phyloP scores from a whole-genome alignment of 192 early-diverging fungal species.

The Podila epicladia region DNA sequence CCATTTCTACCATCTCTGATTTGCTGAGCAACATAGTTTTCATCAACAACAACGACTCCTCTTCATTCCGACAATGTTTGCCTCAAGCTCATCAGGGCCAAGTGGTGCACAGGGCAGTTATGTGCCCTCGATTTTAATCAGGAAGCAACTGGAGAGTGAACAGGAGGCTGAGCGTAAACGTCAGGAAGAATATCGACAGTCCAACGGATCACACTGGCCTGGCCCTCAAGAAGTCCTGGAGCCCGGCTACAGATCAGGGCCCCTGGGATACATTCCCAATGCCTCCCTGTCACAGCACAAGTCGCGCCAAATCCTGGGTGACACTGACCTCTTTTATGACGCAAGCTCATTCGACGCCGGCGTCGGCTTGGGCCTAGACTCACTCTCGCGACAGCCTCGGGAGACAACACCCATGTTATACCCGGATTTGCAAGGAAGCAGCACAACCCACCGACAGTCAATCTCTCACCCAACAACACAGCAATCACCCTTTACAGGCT shows the following conservation, averaged over 20 bases:
- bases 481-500: neutral
- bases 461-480: neutral
- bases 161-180: constrained; percentile 18
- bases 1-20: no score
- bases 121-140: constrained; percentile 35
- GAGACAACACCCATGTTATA: neutral
- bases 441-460: neutral
- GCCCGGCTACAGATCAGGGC: constrained; percentile 29
- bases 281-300: neutral
- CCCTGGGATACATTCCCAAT: constrained; percentile 24
- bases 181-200: neutral
- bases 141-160: constrained; percentile 18
- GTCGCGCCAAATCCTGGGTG: neutral
- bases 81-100: constrained; percentile 10
- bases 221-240: constrained; percentile 23
- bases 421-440: neutral
- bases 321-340: neutral
- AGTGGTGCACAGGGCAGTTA: constrained; percentile 7
- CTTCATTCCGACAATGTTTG: constrained; percentile 1
- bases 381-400: neutral
- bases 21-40: no score
- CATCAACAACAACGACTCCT: neutral
- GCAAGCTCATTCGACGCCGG: constrained; percentile 2
- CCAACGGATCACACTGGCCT: constrained; percentile 4
- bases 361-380: constrained; percentile 1